phyloP scores from a whole-genome alignment of 148 eudicot genomes.

The Chenopodium suecicum region DNA sequence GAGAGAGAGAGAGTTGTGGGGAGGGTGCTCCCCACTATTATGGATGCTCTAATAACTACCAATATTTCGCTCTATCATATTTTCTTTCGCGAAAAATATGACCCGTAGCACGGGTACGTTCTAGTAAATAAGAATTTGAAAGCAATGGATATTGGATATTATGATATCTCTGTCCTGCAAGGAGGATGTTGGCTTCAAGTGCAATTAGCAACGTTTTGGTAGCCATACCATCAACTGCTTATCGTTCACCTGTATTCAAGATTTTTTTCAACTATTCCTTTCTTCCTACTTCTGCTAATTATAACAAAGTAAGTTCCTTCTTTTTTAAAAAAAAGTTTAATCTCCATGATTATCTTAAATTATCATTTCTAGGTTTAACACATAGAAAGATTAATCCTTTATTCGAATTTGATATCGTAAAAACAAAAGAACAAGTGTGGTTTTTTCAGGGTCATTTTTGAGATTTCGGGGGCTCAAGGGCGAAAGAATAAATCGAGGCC shows the following conservation, averaged over 20 bases:
- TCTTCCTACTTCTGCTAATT: slow-evolving; percentile 11
- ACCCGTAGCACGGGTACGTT: too few relatives aligned
- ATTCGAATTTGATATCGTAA: not conserved
- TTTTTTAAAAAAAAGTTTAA: slow-evolving; percentile 13
- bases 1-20: too few relatives aligned
- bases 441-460: not conserved
- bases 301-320: slow-evolving; percentile 32
- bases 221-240: slow-evolving; percentile 35
- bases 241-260: slow-evolving; percentile 38
- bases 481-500: too few relatives aligned
- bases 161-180: not conserved
- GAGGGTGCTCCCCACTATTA: too few relatives aligned
- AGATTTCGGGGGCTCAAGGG: too few relatives aligned
- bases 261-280: slow-evolving; percentile 24
- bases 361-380: not conserved
- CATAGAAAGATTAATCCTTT: too few relatives aligned
- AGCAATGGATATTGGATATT: too few relatives aligned
- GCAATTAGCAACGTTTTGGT: slow-evolving; percentile 47
- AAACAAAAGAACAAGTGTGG: too few relatives aligned
- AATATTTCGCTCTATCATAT: too few relatives aligned
- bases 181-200: slow-evolving; percentile 45
- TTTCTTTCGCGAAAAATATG: too few relatives aligned
- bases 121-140: too few relatives aligned
- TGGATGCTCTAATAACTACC: too few relatives aligned
- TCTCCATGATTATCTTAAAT: not conserved